Percentiles rank a stretch among this genome's conserved stretches.
These are phyloP conservation scores for Capillidium rhysosporum DNA, from an alignment of 371 early-diverging fungal genomes.

Conservation along the genomic window DNA sequence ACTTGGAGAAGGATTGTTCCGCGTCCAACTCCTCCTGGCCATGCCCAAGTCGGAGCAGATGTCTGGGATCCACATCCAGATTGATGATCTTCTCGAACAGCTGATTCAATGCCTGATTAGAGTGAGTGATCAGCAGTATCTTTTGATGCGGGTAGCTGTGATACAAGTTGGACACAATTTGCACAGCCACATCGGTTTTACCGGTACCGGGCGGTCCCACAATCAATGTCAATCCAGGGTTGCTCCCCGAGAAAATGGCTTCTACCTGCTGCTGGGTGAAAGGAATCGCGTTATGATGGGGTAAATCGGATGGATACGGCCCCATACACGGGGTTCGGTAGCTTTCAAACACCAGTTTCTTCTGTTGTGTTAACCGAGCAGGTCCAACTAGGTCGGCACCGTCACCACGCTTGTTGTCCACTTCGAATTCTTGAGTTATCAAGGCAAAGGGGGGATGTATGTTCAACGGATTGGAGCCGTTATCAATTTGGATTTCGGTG, in stretches of 20 bases:
- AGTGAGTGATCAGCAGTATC: slow-evolving; percentile 81
- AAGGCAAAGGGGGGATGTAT: slow-evolving; percentile 1
- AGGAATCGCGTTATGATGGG: slow-evolving; percentile 40
- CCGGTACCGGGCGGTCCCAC: slow-evolving; percentile 96
- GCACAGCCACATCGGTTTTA: slow-evolving; percentile 92
- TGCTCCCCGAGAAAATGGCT: slow-evolving; percentile 67
- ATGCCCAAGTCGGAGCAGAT: slow-evolving; percentile 84
- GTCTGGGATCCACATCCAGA: slow-evolving; percentile 75
- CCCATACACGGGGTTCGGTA: slow-evolving; percentile 43
- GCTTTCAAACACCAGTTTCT: slow-evolving; percentile 25
- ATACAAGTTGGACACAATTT: slow-evolving; percentile 82
- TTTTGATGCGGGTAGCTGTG: slow-evolving; percentile 71
- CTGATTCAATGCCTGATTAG: slow-evolving; percentile 88
- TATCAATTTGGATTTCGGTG: slow-evolving; percentile 10
- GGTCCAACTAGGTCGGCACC: slow-evolving; percentile 27
- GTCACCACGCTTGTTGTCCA: slow-evolving; percentile 34
- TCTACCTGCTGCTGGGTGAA: slow-evolving; percentile 79
- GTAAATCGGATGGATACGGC: slow-evolving; percentile 45
- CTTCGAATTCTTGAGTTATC: slow-evolving; percentile 5
- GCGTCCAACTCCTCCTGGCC: slow-evolving; percentile 79
- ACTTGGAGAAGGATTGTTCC: slow-evolving; percentile 63
- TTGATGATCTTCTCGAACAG: slow-evolving; percentile 80
- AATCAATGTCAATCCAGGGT: slow-evolving; percentile 69
- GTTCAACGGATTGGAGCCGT: background rate
- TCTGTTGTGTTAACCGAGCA: slow-evolving; percentile 13